A percentile compares a stretch with the other conserved stretches of the same genome.
Evolutionary conservation across 345 rosid genomes (phyloP).

Genomic region (Anacardium occidentale): DNA sequence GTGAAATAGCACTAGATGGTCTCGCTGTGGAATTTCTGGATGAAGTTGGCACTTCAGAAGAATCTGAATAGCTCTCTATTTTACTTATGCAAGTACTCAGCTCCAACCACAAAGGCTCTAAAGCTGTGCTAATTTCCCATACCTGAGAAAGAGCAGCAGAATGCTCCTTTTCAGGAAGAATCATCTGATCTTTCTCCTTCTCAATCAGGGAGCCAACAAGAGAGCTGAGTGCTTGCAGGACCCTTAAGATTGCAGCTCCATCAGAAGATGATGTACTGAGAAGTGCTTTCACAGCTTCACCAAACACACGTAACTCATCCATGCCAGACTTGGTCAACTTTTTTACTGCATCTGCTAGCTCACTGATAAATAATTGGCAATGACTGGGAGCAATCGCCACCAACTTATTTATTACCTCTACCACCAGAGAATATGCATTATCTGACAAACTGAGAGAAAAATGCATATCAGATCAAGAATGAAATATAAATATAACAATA

Average conservation of each 20-base stretch:
- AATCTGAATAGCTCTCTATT: constrained; percentile 81
- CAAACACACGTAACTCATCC: constrained; percentile 72
- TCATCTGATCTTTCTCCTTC: constrained; percentile 55
- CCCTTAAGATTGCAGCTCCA: constrained; percentile 92
- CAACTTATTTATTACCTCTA: constrained; percentile 86
- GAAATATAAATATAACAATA: background rate
- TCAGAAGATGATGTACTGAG: constrained; percentile 73
- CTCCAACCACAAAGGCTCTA: constrained; percentile 93
- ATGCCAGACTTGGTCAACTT: constrained; percentile 70
- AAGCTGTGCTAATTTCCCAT: constrained; percentile 59
- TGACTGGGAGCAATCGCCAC: constrained; percentile 79
- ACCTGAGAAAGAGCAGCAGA: constrained; percentile 64
- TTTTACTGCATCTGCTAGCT: constrained; percentile 74
- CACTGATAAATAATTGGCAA: constrained; percentile 74
- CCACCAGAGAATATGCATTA: constrained; percentile 80
- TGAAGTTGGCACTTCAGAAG: constrained; percentile 41
- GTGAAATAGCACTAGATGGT: constrained; percentile 59
- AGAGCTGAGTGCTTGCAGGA: constrained; percentile 82
- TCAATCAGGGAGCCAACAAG: constrained; percentile 56
- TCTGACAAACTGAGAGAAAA: constrained; percentile 74
- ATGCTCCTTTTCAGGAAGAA: constrained; percentile 53
- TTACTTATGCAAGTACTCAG: constrained; percentile 88
- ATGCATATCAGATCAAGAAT: constrained; percentile 19
- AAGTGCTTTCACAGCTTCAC: constrained; percentile 81
- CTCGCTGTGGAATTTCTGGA: constrained; percentile 48